Evolutionary conservation across 768 basidiomycete species (phyloP).

Genomic region (Lactarius tabidus): DNA sequence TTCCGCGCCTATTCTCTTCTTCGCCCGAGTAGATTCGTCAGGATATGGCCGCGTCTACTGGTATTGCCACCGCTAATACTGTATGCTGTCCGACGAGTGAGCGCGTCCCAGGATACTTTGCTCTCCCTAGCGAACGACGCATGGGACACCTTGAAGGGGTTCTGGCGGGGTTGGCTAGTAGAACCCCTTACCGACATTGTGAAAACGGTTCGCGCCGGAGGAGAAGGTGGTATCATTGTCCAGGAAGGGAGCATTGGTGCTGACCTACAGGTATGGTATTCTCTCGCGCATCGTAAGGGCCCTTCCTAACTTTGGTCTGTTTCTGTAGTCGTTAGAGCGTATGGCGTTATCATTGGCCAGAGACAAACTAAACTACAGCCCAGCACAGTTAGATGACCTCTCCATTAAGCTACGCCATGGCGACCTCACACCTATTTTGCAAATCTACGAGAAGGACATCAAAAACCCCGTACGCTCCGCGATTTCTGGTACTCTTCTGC

Average conservation of each 20-base stretch:
- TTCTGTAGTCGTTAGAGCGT: conserved; percentile 74
- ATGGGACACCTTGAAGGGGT: conserved; percentile 62
- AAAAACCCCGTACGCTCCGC: conserved; percentile 81
- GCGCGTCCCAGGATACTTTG: conserved; percentile 57
- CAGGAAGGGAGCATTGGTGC: conserved; percentile 77
- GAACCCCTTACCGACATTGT: conserved; percentile 81
- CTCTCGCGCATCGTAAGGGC: background rate
- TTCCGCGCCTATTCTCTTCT: conserved; percentile 41
- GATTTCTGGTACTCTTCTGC: conserved; percentile 71
- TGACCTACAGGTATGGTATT: conserved; percentile 76
- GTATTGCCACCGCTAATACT: conserved; percentile 66
- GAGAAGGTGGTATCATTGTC: conserved; percentile 71
- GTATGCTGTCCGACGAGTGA: conserved; percentile 47
- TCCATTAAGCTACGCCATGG: conserved; percentile 66
- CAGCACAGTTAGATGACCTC: conserved; percentile 60
- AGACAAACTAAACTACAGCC: conserved; percentile 68
- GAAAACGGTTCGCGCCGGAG: conserved; percentile 77
- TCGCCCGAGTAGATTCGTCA: conserved; percentile 64
- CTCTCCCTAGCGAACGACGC: conserved; percentile 54
- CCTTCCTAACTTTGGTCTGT: background rate
- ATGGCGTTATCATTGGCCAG: conserved; percentile 85
- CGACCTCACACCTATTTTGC: conserved; percentile 81
- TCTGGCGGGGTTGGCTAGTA: conserved; percentile 79
- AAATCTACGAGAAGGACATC: conserved; percentile 90
- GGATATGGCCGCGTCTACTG: conserved; percentile 79